Percentiles rank a stretch among this genome's conserved stretches.
phyloP scores from a whole-genome alignment of 768 basidiomycete species.

The Phaffia tasmanica region DNA sequence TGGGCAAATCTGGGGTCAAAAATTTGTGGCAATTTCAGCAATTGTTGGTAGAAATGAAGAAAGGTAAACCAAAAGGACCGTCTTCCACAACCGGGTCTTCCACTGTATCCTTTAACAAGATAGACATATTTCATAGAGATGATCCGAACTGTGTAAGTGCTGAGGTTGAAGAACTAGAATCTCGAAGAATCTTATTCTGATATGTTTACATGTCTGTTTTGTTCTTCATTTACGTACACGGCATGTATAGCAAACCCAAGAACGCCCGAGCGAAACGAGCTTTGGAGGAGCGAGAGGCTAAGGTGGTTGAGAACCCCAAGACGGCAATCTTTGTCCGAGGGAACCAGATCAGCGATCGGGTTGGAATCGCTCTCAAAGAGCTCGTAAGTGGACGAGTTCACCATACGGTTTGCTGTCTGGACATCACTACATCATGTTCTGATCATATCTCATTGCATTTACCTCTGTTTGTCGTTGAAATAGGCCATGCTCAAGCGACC shows the following conservation, averaged over 20 bases:
- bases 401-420: not conserved
- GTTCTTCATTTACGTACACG: not conserved
- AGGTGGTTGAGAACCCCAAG: constrained; percentile 72
- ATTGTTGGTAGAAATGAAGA: too few species aligned
- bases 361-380: constrained; percentile 75
- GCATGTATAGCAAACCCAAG: constrained; percentile 63
- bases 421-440: not conserved
- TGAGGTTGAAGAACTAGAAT: too few species aligned
- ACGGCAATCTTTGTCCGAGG: constrained; percentile 84
- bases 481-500: constrained; percentile 94
- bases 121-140: too few species aligned
- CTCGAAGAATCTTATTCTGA: not conserved
- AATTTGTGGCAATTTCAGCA: too few species aligned
- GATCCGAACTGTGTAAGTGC: too few species aligned
- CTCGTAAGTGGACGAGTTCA: constrained; percentile 48
- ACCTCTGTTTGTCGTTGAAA: not conserved
- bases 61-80: too few species aligned
- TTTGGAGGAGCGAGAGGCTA: constrained; percentile 71
- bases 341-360: constrained; percentile 67
- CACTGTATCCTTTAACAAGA: not conserved
- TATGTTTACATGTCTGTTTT: not conserved
- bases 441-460: not conserved
- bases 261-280: constrained; percentile 91
- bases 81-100: not conserved
- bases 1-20: too few species aligned